Percentiles rank a stretch among this genome's conserved stretches.
These are phyloP conservation scores for Yamagishiella unicocca DNA, from an alignment of 139 green algal species.

Conservation along the genomic window DNA sequence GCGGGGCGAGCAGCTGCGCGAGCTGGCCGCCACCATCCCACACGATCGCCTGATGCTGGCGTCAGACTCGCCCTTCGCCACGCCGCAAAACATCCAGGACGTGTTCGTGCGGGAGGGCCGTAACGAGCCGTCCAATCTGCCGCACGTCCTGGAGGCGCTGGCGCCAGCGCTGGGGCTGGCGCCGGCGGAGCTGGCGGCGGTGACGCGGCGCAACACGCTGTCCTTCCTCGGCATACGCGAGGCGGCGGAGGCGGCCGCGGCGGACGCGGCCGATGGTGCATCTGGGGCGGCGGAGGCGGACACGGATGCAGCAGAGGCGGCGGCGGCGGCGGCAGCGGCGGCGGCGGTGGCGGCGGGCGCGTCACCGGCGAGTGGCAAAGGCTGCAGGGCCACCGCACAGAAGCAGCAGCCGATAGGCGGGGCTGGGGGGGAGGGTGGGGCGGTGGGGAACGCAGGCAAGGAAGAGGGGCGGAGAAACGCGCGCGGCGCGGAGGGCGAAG, in stretches of 20 bases:
- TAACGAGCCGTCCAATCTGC: constrained; percentile 60
- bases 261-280: background rate
- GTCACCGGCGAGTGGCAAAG: background rate
- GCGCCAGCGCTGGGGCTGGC: background rate
- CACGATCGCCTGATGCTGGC: constrained; percentile 44
- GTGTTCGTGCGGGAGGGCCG: constrained; percentile 51
- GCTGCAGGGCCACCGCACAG: background rate
- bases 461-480: background rate
- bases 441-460: background rate
- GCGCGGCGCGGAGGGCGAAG: background rate
- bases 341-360: background rate
- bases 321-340: background rate
- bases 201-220: constrained; percentile 15
- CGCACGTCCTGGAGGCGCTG: constrained; percentile 36
- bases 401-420: background rate
- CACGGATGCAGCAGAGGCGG: background rate
- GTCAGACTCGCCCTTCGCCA: constrained; percentile 50
- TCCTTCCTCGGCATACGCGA: constrained; percentile 40
- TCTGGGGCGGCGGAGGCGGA: background rate
- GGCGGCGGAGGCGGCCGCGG: constrained; percentile 33
- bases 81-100: constrained; percentile 51
- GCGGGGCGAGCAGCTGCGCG: background rate
- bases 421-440: background rate
- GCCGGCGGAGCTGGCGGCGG: background rate
- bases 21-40: constrained; percentile 30